These are phyloP conservation scores for Capsicum chinense DNA, from an alignment of 257 asterid genomes.

Conservation along the genomic window DNA sequence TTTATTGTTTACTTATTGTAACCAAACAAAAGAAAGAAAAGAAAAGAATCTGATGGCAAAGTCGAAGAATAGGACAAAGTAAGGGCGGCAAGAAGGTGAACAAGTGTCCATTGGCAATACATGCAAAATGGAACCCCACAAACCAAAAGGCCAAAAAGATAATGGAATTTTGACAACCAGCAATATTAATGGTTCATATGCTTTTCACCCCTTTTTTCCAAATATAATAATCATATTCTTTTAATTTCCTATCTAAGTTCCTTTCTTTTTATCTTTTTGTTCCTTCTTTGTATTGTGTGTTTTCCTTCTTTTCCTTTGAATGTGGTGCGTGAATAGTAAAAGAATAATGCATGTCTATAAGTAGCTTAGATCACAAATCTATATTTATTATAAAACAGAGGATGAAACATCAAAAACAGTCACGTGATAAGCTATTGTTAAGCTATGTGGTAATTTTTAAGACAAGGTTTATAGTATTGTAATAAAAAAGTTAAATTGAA, in stretches of 20 bases:
- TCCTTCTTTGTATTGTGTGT: not conserved
- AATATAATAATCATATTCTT: not conserved
- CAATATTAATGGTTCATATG: constrained; percentile 24
- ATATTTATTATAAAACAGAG: too few relatives aligned
- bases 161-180: constrained; percentile 26
- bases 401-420: too few relatives aligned
- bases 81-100: constrained; percentile 8
- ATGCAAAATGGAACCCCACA: not conserved
- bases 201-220: not conserved
- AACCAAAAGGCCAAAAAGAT: constrained; percentile 11
- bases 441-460: too few relatives aligned
- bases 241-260: not conserved
- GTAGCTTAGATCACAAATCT: not conserved
- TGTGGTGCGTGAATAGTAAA: not conserved
- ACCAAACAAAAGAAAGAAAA: not conserved
- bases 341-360: not conserved
- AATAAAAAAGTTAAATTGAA: too few relatives aligned
- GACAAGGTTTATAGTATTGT: too few relatives aligned
- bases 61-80: constrained; percentile 21
- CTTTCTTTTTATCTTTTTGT: not conserved
- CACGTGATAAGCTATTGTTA: too few relatives aligned
- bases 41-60: not conserved
- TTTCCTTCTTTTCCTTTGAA: not conserved
- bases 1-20: too few relatives aligned
- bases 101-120: not conserved